These are phyloP conservation scores for Circinella umbellata DNA, from an alignment of 371 early-diverging fungal species.

Conservation along the genomic window DNA sequence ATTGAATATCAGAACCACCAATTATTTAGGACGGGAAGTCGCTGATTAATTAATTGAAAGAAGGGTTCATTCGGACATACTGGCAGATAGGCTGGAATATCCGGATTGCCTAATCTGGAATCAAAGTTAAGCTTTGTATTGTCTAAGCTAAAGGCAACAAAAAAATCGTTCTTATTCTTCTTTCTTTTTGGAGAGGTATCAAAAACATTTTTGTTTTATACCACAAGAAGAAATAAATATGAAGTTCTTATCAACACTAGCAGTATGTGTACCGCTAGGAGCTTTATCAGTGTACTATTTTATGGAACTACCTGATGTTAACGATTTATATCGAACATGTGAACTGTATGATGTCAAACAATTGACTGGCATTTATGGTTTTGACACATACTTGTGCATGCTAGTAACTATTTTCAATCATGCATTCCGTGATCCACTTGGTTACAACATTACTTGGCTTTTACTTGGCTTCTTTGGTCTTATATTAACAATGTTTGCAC, in stretches of 20 bases:
- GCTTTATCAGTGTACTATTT: slow-evolving; percentile 9
- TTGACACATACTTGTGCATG: slow-evolving; percentile 10
- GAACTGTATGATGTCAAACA: not conserved
- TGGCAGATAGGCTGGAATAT: too few relatives aligned
- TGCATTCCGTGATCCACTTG: slow-evolving; percentile 16
- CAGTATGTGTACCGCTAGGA: slow-evolving; percentile 7
- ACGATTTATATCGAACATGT: not conserved
- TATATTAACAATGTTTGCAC: slow-evolving; percentile 9
- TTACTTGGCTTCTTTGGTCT: slow-evolving; percentile 19
- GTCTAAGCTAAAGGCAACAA: too few relatives aligned
- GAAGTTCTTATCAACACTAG: slow-evolving; percentile 9
- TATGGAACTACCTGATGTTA: not conserved
- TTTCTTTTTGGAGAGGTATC: too few relatives aligned
- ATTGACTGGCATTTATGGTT: not conserved
- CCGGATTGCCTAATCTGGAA: too few relatives aligned
- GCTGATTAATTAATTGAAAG: too few relatives aligned
- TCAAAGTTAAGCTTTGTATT: too few relatives aligned
- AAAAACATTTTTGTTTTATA: too few relatives aligned
- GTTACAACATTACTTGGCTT: slow-evolving; percentile 8
- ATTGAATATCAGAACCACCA: too few relatives aligned
- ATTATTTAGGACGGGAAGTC: too few relatives aligned
- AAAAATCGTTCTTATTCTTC: too few relatives aligned
- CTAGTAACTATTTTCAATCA: slow-evolving; percentile 14
- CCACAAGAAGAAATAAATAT: not conserved
- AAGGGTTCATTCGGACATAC: too few relatives aligned